Evolutionary conservation across 2,329 filamentous ascomycete genomes (phyloP).

Genomic region (Paraphoma sp.): DNA sequence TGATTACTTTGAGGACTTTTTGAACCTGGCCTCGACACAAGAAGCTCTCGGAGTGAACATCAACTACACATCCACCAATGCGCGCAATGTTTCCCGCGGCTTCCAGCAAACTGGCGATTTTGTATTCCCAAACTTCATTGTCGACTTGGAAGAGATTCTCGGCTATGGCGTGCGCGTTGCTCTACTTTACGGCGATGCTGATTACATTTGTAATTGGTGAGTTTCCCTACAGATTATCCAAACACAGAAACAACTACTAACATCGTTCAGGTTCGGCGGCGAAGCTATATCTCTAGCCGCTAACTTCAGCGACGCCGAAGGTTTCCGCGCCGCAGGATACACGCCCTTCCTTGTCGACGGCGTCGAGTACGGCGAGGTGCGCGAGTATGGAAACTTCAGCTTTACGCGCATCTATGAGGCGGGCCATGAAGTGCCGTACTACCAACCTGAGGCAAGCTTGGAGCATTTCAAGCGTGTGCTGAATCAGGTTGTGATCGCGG

Average conservation of each 20-base stretch:
- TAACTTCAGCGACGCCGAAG: constrained; percentile 54
- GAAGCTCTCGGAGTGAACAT: constrained; percentile 57
- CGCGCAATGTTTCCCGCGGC: constrained; percentile 47
- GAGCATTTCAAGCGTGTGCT: constrained; percentile 40
- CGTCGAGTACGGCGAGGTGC: constrained; percentile 66
- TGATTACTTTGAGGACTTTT: constrained; percentile 58
- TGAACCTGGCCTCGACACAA: constrained; percentile 62
- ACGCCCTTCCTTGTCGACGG: constrained; percentile 72
- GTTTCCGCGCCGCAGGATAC: constrained; percentile 73
- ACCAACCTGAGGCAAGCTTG: constrained; percentile 40
- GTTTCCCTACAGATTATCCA: too few species aligned
- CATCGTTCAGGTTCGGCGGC: constrained; percentile 63
- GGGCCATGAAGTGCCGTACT: constrained; percentile 60
- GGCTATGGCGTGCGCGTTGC: constrained; percentile 62
- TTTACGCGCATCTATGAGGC: constrained; percentile 60
- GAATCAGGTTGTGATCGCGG: constrained; percentile 32
- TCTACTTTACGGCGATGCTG: constrained; percentile 65
- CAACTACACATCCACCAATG: constrained; percentile 59
- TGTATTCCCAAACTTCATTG: constrained; percentile 52
- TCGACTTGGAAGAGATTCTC: constrained; percentile 59
- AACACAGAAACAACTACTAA: too few species aligned
- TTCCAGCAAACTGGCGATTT: constrained; percentile 58
- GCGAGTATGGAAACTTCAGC: constrained; percentile 74
- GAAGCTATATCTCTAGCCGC: constrained; percentile 70
- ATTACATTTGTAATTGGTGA: constrained; percentile 64